Evolutionary conservation across 768 basidiomycete genomes (phyloP).

Genomic region (Gymnopilus dilepis): DNA sequence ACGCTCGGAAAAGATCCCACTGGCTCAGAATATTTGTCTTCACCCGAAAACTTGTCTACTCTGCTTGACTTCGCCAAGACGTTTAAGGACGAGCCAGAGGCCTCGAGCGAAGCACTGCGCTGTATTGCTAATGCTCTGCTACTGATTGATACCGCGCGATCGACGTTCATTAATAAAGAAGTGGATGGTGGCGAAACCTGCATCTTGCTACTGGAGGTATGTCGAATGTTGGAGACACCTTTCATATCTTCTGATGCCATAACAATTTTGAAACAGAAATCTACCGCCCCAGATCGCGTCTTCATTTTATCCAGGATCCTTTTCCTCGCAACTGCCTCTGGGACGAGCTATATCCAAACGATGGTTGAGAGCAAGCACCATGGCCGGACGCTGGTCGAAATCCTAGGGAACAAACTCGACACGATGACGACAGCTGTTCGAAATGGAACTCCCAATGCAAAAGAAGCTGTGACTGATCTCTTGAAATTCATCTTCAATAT

Average conservation of each 20-base stretch:
- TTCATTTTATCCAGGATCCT: constrained; percentile 80
- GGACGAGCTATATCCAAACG: constrained; percentile 53
- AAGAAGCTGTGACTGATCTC: constrained; percentile 81
- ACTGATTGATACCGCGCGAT: constrained; percentile 66
- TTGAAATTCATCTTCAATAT: constrained; percentile 88
- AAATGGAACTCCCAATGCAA: constrained; percentile 55
- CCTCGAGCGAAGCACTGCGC: constrained; percentile 71
- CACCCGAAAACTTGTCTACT: constrained; percentile 56
- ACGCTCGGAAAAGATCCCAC: constrained; percentile 72
- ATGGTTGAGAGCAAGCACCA: constrained; percentile 69
- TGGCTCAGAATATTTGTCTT: constrained; percentile 67
- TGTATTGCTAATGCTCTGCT: constrained; percentile 83
- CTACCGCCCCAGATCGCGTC: constrained; percentile 61
- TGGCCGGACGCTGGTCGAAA: constrained; percentile 63
- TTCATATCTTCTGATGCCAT: constrained; percentile 1
- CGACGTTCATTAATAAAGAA: constrained; percentile 57
- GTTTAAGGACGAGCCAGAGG: constrained; percentile 63
- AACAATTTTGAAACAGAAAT: constrained; percentile 51
- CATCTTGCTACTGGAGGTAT: constrained; percentile 64
- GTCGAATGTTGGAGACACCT: constrained; percentile 17
- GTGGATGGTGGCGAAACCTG: constrained; percentile 69
- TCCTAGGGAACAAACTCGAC: constrained; percentile 67
- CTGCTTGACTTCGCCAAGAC: constrained; percentile 56
- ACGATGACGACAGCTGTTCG: constrained; percentile 53
- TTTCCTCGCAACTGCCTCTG: constrained; percentile 71